phyloP scores from a whole-genome alignment of 306 rosid species.

The Acmispon strigosus region DNA sequence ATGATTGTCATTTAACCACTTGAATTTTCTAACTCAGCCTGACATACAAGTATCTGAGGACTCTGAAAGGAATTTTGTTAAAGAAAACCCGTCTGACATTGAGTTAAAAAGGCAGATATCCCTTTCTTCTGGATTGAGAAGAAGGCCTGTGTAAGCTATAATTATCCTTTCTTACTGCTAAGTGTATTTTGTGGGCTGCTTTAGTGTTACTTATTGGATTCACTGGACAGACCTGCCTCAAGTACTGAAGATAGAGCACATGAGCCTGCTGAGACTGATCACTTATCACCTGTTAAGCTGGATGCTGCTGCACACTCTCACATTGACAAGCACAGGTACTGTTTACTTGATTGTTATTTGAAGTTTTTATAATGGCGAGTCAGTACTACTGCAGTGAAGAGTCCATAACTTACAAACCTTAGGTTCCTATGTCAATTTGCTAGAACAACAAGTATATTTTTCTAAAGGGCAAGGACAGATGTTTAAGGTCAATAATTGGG shows the following conservation, averaged over 20 bases:
- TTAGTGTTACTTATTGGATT: slow-evolving; percentile 15
- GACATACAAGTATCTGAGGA: slow-evolving; percentile 37
- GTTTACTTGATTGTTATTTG: not conserved
- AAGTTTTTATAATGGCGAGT: slow-evolving; percentile 7
- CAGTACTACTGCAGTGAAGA: not conserved
- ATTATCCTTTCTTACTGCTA: slow-evolving; percentile 5
- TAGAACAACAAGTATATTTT: not conserved
- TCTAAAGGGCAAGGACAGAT: not conserved
- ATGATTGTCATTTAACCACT: slow-evolving; percentile 14
- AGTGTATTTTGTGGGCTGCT: slow-evolving; percentile 18
- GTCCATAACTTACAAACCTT: not conserved
- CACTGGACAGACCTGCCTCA: slow-evolving; percentile 47
- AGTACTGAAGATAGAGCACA: slow-evolving; percentile 42
- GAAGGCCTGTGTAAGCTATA: slow-evolving; percentile 60
- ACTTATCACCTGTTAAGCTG: slow-evolving; percentile 53
- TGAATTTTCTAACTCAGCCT: slow-evolving; percentile 32
- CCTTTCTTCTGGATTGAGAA: slow-evolving; percentile 66
- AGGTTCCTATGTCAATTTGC: not conserved
- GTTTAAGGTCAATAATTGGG: not conserved
- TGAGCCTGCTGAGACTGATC: slow-evolving; percentile 38
- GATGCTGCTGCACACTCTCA: slow-evolving; percentile 67
- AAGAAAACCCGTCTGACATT: slow-evolving; percentile 38
- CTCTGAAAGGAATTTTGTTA: slow-evolving; percentile 21
- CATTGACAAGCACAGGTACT: slow-evolving; percentile 79
- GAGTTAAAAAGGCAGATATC: slow-evolving; percentile 36